Percentiles rank a stretch among this genome's conserved stretches.
phyloP scores from a whole-genome alignment of 1,284 basidiomycete genomes.

The Marasmius oreades region DNA sequence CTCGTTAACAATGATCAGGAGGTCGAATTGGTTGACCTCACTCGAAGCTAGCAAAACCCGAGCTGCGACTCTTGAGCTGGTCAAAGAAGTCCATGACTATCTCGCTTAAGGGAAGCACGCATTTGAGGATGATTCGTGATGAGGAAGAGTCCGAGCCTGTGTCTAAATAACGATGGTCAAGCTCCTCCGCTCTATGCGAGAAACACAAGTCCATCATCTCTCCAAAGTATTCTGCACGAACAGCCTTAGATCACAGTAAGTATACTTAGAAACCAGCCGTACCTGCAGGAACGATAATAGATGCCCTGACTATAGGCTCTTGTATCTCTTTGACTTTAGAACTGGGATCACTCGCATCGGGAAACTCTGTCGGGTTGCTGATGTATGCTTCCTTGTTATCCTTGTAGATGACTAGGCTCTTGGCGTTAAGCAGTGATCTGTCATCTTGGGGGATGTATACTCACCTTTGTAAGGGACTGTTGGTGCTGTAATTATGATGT shows the following conservation, averaged over 20 bases:
- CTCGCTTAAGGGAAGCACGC: constrained; percentile 82
- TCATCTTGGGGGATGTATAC: constrained; percentile 17
- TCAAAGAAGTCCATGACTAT: constrained; percentile 95
- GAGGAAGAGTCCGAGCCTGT: constrained; percentile 46
- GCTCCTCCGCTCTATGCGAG: constrained; percentile 70
- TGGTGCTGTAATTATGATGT: constrained; percentile 88
- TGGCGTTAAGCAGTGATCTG: constrained; percentile 11
- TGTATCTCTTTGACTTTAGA: constrained; percentile 70
- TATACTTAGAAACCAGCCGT: constrained; percentile 15
- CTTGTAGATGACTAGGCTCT: constrained; percentile 65
- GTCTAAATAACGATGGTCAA: constrained; percentile 80
- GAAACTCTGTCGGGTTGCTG: constrained; percentile 93
- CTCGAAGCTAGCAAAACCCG: constrained; percentile 93
- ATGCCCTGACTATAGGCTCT: constrained; percentile 89
- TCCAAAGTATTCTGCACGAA: constrained; percentile 67
- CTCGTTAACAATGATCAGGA: constrained; percentile 4
- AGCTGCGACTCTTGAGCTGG: constrained; percentile 85
- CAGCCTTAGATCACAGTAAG: too few species aligned
- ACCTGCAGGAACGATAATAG: constrained; percentile 91
- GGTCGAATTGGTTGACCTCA: constrained; percentile 30
- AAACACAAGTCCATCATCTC: constrained; percentile 92
- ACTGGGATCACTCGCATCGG: constrained; percentile 69
- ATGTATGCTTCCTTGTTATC: constrained; percentile 64
- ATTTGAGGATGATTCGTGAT: constrained; percentile 75
- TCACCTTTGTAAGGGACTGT: constrained; percentile 89